Evolutionary conservation across 2,329 filamentous ascomycete genomes (phyloP), one percentile per base, ranked within the genome.

Genomic region (Endoconidiophora polonica): DNA sequence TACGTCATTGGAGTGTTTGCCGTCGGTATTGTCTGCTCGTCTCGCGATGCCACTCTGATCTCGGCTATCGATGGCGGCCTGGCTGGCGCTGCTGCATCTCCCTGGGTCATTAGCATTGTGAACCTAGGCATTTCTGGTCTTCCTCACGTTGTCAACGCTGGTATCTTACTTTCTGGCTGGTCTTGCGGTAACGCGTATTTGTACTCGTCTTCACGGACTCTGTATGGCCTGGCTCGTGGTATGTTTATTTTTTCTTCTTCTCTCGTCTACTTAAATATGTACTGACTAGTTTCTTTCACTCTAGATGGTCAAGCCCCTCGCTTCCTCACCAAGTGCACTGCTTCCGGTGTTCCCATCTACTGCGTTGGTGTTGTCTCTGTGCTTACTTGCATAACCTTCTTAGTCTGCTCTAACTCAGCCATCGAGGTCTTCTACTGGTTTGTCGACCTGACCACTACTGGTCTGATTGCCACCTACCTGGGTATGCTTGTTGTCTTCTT

Each of bases 1-100:
- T 86, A 85, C 63, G 71, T 85, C n/a, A 68, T 86, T 62, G 57
- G 67, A 67, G 71, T 81, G 42, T 79, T 77, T 54, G 66, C 69
- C 33, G 73, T 69, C 33, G 66, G 72, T 20, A 72, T 79, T 38
- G 59, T 74, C 10, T 63, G 72, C 39, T 77, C 77, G 59, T 74
- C 65, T 73, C 79, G 69, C 61, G 72, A 60, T 50, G 33, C 3
- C 56, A 59, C 36, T 60, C 65, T 52, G 72, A 77, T 50, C 1
- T 63, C 61, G 26, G 55, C 61, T 57, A 62, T 67, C 46, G 72
- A 71, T 14, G 71, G 78, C 16, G 46, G 42, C 42, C 41, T 55
- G 68, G 75, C 53, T 71, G 72, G 67, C 4, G 76, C 74, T 6
- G 71, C 72, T 9, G 73, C 74, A 0, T 79, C 76, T 24, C 76